phyloP scores from a whole-genome alignment of 2,329 filamentous ascomycete species.

The Botrytis deweyae region DNA sequence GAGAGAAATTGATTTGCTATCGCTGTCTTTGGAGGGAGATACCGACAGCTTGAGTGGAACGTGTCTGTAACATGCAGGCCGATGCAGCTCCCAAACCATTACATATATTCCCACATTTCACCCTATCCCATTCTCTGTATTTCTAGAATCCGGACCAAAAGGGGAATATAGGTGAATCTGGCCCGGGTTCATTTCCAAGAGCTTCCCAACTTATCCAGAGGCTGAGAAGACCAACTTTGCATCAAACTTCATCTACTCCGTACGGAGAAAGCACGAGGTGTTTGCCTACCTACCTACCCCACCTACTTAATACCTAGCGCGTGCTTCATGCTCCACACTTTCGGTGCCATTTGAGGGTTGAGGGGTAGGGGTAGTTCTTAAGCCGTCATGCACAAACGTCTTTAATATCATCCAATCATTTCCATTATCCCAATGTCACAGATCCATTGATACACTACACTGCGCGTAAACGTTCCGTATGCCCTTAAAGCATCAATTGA shows the following conservation, averaged over 20 bases:
- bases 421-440: neutral
- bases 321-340: neutral
- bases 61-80: neutral
- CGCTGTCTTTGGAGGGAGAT: neutral
- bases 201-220: neutral
- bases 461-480: neutral
- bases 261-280: neutral
- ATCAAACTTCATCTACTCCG: neutral
- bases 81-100: neutral
- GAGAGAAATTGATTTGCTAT: neutral
- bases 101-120: neutral
- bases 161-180: neutral
- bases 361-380: neutral
- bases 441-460: too few relatives aligned
- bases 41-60: neutral
- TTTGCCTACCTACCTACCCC: neutral
- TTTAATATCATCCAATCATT: neutral
- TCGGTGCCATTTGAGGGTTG: neutral
- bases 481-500: neutral
- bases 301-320: neutral
- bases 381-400: neutral
- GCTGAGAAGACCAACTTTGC: neutral
- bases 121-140: neutral
- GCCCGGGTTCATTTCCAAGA: neutral
- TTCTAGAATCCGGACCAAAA: neutral